Evolutionary conservation across 108 stramenopile species (phyloP), one percentile per base, ranked within the genome.

Genomic region (Fragilariopsis cylindrus): DNA sequence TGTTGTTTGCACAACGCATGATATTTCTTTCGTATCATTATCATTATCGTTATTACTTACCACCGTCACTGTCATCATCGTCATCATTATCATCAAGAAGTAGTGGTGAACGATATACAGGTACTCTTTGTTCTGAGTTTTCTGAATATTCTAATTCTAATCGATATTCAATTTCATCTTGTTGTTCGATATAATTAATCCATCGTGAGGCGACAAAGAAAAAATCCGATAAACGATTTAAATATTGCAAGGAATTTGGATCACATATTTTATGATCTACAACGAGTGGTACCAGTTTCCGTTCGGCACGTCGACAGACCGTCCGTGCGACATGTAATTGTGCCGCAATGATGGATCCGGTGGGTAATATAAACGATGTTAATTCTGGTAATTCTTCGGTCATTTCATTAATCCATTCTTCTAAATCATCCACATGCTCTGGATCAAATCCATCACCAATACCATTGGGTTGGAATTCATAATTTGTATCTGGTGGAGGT

Each of bases 251-350:
- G 8, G 87, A 86, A 52, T 81, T 82, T 8, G 91, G 89, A 75
- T 94, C 91, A 63, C 85, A 89, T 3, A 78, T 74, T 45, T 74
- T 50, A 13, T 71, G 57, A 11, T 70, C 70, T 4, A 76, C 67
- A 4, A 87, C 84, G 39, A 89, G 60, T 2, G 81, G 78, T 41
- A 88, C 78, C 73, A 88, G 71, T 11, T 83, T 65, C 54, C 95
- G 83, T 76, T 96, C 95, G 48, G 95, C 91, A 19, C 95, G 83
- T 46, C 95, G 88, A 80, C 92, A 93, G 4, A 96, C 92, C 8
- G 88, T 91, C 7, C 95, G 63, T 3, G 89, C 88, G 7, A 92
- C 90, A 74, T 96, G 95, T 8, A 89, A 65, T 54, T 88, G 82
- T 7, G 91, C 84, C 0, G 90, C 82, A 1, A 86, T 77, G 19